A percentile compares a stretch with the other conserved stretches of the same genome.
Conservation (phyloP, 176 grass and related monocot species). For the Carex parvula region DNA sequence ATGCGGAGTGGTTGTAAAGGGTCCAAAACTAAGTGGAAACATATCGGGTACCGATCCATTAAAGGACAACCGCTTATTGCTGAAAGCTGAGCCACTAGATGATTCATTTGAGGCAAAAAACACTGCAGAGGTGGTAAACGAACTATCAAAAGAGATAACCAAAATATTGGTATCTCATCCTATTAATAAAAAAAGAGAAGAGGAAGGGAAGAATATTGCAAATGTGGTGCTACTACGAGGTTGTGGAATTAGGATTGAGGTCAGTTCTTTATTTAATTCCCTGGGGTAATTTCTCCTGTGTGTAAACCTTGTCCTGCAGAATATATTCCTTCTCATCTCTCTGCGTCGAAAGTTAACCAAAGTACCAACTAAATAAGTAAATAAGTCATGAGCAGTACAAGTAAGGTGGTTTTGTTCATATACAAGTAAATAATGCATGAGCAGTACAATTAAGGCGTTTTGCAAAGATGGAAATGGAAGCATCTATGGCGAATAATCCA, state of each 20-base stretch:
- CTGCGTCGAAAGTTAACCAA: not conserved
- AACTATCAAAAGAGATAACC: slow-evolving; percentile 86
- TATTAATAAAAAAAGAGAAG: slow-evolving; percentile 60
- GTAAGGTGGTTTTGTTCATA: not conserved
- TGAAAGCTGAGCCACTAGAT: slow-evolving; percentile 74
- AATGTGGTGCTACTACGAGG: slow-evolving; percentile 78
- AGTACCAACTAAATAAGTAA: not conserved
- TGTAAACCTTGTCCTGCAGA: not conserved
- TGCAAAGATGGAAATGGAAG: not conserved
- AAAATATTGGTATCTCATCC: slow-evolving; percentile 67
- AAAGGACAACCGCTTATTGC: slow-evolving; percentile 85
- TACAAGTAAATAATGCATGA: not conserved
- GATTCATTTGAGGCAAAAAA: slow-evolving; percentile 85
- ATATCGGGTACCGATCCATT: slow-evolving; percentile 97
- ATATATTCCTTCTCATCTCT: not conserved
- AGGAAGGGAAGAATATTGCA: slow-evolving; percentile 79
- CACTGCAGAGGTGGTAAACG: slow-evolving; percentile 71
- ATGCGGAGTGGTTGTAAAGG: slow-evolving; percentile 97
- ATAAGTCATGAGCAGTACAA: not conserved
- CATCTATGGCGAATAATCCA: not conserved
- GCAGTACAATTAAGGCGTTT: not conserved
- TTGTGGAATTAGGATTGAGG: slow-evolving; percentile 95
- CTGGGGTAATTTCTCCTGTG: not conserved
- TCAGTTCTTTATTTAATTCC: slow-evolving; percentile 31
- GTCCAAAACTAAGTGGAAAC: slow-evolving; percentile 79